A percentile compares a stretch with the other conserved stretches of the same genome.
Evolutionary conservation across 768 basidiomycete species (phyloP).

Genomic region (Paxillus involutus): DNA sequence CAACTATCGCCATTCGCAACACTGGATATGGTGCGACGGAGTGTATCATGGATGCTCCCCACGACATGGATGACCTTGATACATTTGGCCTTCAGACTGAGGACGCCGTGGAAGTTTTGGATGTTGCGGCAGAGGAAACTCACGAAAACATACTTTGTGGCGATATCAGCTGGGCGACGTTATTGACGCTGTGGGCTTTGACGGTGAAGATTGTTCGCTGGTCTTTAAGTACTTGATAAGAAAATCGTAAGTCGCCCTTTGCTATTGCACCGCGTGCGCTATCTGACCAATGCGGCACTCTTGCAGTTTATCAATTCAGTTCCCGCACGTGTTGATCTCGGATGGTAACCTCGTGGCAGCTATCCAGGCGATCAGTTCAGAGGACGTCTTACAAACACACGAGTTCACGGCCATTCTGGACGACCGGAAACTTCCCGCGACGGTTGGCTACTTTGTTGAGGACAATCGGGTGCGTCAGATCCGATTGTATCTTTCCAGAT

Average conservation of each 20-base stretch:
- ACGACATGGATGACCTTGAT: constrained; percentile 3
- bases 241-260: constrained; percentile 11
- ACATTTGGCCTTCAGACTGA: constrained; percentile 4
- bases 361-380: too few species aligned
- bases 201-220: constrained; percentile 1
- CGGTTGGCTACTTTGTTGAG: too few species aligned
- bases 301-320: constrained; percentile 8
- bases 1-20: constrained; percentile 1
- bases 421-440: too few species aligned
- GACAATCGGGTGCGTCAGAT: constrained; percentile 5
- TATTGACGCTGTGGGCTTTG: too few species aligned
- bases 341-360: too few species aligned
- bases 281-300: background rate
- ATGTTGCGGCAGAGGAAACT: constrained; percentile 6
- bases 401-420: too few species aligned
- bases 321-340: constrained; percentile 3
- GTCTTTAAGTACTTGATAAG: constrained; percentile 14
- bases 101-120: constrained; percentile 18
- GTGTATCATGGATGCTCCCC: background rate
- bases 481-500: background rate
- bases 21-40: constrained; percentile 16
- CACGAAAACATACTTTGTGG: constrained; percentile 20
- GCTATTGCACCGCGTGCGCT: too few species aligned
- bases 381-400: too few species aligned
- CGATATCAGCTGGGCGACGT: constrained; percentile 19